Evolutionary conservation across 305 asterid species (phyloP).

Genomic region (Petunia hybrid): DNA sequence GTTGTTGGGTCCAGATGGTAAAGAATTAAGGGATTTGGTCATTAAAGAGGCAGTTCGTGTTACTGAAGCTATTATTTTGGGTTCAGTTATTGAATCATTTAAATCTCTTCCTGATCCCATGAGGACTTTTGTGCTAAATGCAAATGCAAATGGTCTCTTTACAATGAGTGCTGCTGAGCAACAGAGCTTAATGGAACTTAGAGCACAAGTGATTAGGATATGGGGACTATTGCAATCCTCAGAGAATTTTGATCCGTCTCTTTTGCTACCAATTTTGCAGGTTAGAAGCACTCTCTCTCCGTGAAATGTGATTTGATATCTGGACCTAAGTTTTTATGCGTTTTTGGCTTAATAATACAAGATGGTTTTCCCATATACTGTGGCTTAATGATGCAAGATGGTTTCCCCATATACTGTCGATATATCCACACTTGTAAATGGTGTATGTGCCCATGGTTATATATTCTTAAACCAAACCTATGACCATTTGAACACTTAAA

Average conservation of each 20-base stretch:
- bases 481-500: no score
- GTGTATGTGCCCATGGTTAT: no score
- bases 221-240: conserved; percentile 89
- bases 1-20: conserved; percentile 89
- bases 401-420: not conserved
- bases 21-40: conserved; percentile 75
- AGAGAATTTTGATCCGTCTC: conserved; percentile 79
- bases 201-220: conserved; percentile 88
- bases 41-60: conserved; percentile 89
- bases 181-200: conserved; percentile 85
- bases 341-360: conserved; percentile 22
- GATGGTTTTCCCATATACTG: conserved; percentile 11
- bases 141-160: conserved; percentile 60
- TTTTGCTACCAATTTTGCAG: conserved; percentile 91
- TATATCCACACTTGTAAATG: not conserved
- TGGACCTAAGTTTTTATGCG: conserved; percentile 34
- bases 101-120: conserved; percentile 62
- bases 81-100: conserved; percentile 80
- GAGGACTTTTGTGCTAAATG: conserved; percentile 61
- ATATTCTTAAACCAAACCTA: no score
- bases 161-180: conserved; percentile 64
- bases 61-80: conserved; percentile 85
- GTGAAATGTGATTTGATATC: conserved; percentile 29
- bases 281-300: conserved; percentile 48
- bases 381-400: not conserved